phyloP scores from a whole-genome alignment of 306 rosid genomes.

The Coriaria nepalensis region DNA sequence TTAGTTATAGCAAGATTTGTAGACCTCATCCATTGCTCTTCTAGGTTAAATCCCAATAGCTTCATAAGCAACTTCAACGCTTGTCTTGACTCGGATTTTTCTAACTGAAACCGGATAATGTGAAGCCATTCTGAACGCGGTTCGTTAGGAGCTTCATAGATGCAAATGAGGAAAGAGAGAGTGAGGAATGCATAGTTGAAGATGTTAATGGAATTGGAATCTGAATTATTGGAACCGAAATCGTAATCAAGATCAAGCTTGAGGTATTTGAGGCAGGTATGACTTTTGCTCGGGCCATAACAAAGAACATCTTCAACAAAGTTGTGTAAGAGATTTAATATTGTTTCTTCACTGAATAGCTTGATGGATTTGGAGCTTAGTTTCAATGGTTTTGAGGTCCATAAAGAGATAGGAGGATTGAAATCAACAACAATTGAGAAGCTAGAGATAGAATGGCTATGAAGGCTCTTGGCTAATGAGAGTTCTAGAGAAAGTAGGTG shows the following conservation, averaged over 20 bases:
- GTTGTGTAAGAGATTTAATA: constrained; percentile 42
- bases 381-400: constrained; percentile 68
- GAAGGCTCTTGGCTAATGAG: constrained; percentile 32
- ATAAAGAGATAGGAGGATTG: constrained; percentile 51
- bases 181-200: constrained; percentile 62
- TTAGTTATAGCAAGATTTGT: constrained; percentile 76
- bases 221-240: too few species aligned
- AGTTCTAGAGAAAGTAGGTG: constrained; percentile 74
- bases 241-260: constrained; percentile 24
- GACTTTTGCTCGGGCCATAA: constrained; percentile 46
- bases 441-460: constrained; percentile 23
- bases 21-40: constrained; percentile 91
- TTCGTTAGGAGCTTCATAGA: constrained; percentile 64
- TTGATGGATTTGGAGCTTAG: constrained; percentile 16
- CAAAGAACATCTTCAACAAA: constrained; percentile 51
- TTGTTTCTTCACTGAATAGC: constrained; percentile 26
- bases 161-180: constrained; percentile 56
- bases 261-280: constrained; percentile 33
- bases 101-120: constrained; percentile 28
- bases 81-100: constrained; percentile 28
- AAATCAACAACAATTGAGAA: constrained; percentile 51
- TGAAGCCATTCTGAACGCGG: constrained; percentile 47
- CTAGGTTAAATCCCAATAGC: constrained; percentile 62
- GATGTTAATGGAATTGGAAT: constrained; percentile 34
- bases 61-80: constrained; percentile 52